Percentiles rank a stretch among this genome's conserved stretches.
Conservation (phyloP, 495 filamentous ascomycete species). For the Acidomyces sp. region DNA sequence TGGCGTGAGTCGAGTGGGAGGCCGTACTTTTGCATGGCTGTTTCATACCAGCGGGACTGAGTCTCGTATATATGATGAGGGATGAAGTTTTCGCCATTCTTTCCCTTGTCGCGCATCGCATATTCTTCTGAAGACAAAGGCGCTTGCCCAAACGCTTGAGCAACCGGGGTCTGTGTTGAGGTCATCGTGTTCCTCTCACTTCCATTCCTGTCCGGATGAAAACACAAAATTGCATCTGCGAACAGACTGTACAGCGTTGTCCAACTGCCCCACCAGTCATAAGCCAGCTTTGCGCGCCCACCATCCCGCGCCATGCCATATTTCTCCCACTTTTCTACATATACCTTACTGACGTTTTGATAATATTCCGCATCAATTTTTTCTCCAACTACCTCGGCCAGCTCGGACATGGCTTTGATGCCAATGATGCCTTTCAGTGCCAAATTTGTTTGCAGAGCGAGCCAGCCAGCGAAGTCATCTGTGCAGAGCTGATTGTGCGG, state of each 20-base stretch:
- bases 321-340: conserved; percentile 73
- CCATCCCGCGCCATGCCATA: conserved; percentile 69
- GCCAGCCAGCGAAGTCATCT: conserved; percentile 91
- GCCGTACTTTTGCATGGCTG: conserved; percentile 31
- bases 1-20: conserved; percentile 33
- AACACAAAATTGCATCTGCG: conserved; percentile 32
- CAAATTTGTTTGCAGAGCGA: conserved; percentile 84
- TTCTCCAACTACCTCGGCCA: conserved; percentile 58
- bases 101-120: not conserved
- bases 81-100: conserved; percentile 26
- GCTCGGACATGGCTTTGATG: conserved; percentile 83
- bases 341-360: conserved; percentile 56
- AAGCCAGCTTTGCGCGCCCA: conserved; percentile 78
- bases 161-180: conserved; percentile 10
- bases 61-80: conserved; percentile 29
- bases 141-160: not conserved
- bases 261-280: conserved; percentile 92
- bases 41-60: conserved; percentile 29
- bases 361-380: conserved; percentile 54
- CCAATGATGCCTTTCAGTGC: conserved; percentile 90
- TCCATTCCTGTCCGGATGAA: too few species aligned
- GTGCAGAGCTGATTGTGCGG: conserved; percentile 84
- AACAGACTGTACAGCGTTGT: conserved; percentile 49
- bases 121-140: conserved; percentile 1
- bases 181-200: too few species aligned